Evolutionary conservation across 306 rosid genomes (phyloP).

Genomic region (Lathyrus oleraceus): DNA sequence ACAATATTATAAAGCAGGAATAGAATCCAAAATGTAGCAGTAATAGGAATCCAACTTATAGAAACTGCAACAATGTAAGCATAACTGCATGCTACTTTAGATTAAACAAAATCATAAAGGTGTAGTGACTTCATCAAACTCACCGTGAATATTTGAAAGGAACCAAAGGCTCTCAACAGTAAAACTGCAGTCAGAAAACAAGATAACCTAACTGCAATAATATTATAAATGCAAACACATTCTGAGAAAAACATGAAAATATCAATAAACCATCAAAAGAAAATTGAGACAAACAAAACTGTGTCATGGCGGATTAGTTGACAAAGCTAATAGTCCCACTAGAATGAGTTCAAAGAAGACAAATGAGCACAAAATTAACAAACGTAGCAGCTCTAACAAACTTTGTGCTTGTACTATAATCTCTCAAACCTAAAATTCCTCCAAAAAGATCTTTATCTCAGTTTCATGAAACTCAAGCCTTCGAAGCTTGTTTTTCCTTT

Average conservation of each 20-base stretch:
- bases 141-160: neutral
- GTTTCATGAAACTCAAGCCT: constrained; percentile 40
- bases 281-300: constrained; percentile 38
- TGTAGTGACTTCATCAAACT: neutral
- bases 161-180: neutral
- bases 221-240: neutral
- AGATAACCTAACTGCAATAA: neutral
- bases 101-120: too few species aligned
- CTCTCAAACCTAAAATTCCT: constrained; percentile 40
- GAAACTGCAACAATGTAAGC: too few species aligned
- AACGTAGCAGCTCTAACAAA: constrained; percentile 32
- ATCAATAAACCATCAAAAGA: constrained; percentile 7
- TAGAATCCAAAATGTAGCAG: too few species aligned
- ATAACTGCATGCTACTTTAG: too few species aligned
- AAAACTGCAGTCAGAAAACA: neutral
- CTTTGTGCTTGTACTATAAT: constrained; percentile 28
- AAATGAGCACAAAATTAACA: constrained; percentile 38
- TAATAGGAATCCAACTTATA: too few species aligned
- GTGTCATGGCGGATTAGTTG: constrained; percentile 40
- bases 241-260: neutral
- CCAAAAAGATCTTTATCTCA: constrained; percentile 36
- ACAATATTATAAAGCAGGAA: too few species aligned
- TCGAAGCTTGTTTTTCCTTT: constrained; percentile 60
- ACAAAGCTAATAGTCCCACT: constrained; percentile 35
- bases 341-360: constrained; percentile 36